These are phyloP conservation scores for Naegleria gruberi DNA, from an alignment of 208 protist species.

Conservation along the genomic window DNA sequence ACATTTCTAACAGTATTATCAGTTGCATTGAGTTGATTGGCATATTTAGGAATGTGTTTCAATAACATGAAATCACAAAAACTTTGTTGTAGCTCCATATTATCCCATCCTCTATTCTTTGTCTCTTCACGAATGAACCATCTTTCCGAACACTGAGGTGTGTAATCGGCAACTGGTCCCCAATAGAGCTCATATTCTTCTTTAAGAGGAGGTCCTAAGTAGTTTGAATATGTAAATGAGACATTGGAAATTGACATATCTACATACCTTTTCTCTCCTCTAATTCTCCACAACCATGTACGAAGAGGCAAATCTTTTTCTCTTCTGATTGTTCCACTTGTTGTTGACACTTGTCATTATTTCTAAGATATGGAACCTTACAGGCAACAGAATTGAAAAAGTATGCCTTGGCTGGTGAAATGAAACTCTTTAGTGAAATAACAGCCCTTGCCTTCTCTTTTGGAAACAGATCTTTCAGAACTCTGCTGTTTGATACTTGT, in stretches of 20 bases:
- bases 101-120: neutral
- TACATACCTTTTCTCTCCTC: neutral
- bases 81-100: neutral
- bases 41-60: neutral
- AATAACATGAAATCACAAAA: neutral
- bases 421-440: too few species aligned
- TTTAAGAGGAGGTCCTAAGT: neutral
- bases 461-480: too few species aligned
- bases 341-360: neutral
- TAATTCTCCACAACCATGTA: neutral
- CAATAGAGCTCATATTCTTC: neutral
- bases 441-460: too few species aligned
- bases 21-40: neutral
- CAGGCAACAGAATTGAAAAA: neutral
- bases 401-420: neutral
- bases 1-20: neutral
- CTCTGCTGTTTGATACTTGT: too few species aligned
- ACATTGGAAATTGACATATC: too few species aligned
- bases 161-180: neutral
- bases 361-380: neutral
- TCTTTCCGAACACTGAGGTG: neutral
- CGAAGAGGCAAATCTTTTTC: neutral
- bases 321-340: neutral
- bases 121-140: conserved; percentile 15
- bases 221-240: too few species aligned